Conservation (phyloP, 2,329 filamentous ascomycete genomes). For the Leptographium flavum region DNA sequence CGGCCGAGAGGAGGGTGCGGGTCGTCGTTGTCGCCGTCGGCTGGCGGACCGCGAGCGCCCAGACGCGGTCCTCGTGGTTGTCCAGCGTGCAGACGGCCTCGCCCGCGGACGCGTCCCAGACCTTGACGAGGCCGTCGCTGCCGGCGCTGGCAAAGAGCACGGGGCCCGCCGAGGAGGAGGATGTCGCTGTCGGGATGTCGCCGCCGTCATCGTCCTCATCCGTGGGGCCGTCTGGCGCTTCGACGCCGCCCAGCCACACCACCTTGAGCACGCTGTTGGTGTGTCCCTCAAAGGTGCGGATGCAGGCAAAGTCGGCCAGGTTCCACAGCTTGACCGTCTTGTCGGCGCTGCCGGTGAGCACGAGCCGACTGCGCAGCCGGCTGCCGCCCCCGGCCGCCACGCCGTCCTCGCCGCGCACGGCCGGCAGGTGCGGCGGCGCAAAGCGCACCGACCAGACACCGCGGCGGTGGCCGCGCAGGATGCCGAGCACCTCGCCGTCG, state of each 20-base stretch:
- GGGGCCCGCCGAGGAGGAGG: conserved; percentile 1
- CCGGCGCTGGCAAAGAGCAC: conserved; percentile 74
- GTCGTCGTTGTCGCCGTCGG: conserved; percentile 19
- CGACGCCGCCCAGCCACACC: conserved; percentile 58
- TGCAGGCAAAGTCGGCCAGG: conserved; percentile 77
- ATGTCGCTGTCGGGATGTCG: not conserved
- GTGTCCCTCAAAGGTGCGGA: conserved; percentile 91
- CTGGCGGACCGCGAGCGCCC: conserved; percentile 68
- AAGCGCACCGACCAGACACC: conserved; percentile 96
- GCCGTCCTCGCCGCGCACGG: conserved; percentile 57
- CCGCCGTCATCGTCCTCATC: conserved; percentile 34
- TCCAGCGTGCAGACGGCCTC: conserved; percentile 83
- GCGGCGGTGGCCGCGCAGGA: conserved; percentile 81
- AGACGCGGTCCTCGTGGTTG: conserved; percentile 92
- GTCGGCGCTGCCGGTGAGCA: conserved; percentile 86
- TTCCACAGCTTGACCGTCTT: conserved; percentile 96
- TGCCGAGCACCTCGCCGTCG: conserved; percentile 80
- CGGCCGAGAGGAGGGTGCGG: conserved; percentile 74
- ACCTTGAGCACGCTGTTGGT: conserved; percentile 93
- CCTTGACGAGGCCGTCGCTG: conserved; percentile 87
- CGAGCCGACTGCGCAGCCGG: conserved; percentile 46
- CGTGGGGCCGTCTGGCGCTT: conserved; percentile 19
- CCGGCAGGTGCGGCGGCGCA: conserved; percentile 62
- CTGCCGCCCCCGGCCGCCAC: conserved; percentile 47
- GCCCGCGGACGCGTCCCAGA: conserved; percentile 81